Base-by-base conservation (phyloP, 2,329 filamentous ascomycete genomes). In the Monilinia laxa region DNA sequence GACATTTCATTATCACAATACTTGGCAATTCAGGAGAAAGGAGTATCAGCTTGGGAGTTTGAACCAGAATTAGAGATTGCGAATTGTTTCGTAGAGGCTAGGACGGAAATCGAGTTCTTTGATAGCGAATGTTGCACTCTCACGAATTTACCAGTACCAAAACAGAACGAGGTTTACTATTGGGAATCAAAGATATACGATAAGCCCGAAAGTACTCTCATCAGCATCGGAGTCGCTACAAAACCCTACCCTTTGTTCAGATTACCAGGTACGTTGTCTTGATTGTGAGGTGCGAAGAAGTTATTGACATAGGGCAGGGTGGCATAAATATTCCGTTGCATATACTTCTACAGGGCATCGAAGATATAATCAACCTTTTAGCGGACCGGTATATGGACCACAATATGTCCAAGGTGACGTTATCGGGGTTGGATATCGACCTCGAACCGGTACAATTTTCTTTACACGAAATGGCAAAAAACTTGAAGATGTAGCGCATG, bases 181-280 rank as follows among this genome's bases (percentile, higher is more conserved):
- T 99, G 95, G 95, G 95, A 99, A 79, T 91, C 93, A 66, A 99
- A 99, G 82, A 90, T 99, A 64, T 99, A 96, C 80, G 95, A 99
- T 70, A 98, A 98, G 80, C 93, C 95, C 4, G 95, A 98, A 70
- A 87, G 82, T 68, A 96, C 92, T 0, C 81, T 92, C 71, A 85
- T 99, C 69, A 93, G 91, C 76, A 93, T 99, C 73, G 95, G 95
- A 72, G 91, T 99, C 83, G 91, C 91, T 56, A 99, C 95, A 25
- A 99, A 99, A 77, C 95, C 95, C 10, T 99, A 99, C 78, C 95
- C 95, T 23, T 81, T 98, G 58, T 99, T 99, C 78, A 85, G 95
- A 74, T 80, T 99, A 75, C 95, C 95, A 76, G 95, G 94, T 96
- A 85, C 70, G 88, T 68, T 58, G 25, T 25, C 25, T 51, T 23